Evolutionary conservation across 257 asterid species (phyloP).

Genomic region (Solanum ossicruentum): DNA sequence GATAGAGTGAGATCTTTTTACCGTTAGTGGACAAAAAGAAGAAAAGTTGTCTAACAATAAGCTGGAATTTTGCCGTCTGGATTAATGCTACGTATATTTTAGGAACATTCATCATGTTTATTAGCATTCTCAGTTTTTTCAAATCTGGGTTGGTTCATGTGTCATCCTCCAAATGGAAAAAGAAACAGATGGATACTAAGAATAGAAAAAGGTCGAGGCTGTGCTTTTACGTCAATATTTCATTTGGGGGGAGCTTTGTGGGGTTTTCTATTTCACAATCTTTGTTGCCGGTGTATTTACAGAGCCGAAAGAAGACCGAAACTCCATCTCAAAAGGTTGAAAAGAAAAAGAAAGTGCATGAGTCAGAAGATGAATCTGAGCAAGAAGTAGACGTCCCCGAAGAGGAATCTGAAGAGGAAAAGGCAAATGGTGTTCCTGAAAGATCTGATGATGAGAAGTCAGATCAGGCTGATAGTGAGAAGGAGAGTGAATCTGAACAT

Average conservation of each 20-base stretch:
- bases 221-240: neutral
- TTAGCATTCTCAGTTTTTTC: neutral
- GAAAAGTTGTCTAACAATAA: neutral
- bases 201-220: neutral
- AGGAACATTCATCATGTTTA: neutral
- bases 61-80: neutral
- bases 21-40: neutral
- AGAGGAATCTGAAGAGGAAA: constrained; percentile 23
- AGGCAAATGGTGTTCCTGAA: constrained; percentile 36
- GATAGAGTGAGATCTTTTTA: neutral
- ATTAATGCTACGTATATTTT: neutral
- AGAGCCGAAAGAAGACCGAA: constrained; percentile 40
- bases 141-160: neutral
- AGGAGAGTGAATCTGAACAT: constrained; percentile 37
- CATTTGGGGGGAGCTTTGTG: neutral
- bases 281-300: constrained; percentile 4
- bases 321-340: constrained; percentile 33
- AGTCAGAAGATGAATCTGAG: constrained; percentile 47
- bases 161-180: neutral
- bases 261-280: neutral
- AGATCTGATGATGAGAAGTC: constrained; percentile 62
- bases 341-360: constrained; percentile 28
- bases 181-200: neutral
- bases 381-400: constrained; percentile 41
- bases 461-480: constrained; percentile 50